Conservation (phyloP, 1,139 yeast species). For the Taiozyma onychis region DNA sequence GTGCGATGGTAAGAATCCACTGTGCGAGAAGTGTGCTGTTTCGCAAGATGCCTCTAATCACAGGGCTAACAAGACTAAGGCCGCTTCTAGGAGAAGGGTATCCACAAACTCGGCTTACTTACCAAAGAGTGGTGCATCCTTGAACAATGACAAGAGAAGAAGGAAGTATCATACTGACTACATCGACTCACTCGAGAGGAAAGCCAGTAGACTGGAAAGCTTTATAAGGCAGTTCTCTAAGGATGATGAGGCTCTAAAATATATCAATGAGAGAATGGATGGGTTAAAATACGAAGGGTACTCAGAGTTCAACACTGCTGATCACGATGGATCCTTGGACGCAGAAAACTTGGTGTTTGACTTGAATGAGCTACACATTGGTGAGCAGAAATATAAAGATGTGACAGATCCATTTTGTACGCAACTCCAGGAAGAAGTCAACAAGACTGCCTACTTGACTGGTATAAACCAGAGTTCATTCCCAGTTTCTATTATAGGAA, state of each 20-base stretch:
- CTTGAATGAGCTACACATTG: neutral
- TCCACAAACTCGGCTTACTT: neutral
- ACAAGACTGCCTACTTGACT: neutral
- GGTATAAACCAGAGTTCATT: conserved; percentile 1
- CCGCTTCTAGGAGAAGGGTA: neutral
- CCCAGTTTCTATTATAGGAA: conserved; percentile 15
- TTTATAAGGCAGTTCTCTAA: conserved; percentile 20
- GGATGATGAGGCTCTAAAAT: conserved; percentile 15
- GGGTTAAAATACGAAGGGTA: conserved; percentile 3
- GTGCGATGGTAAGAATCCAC: neutral
- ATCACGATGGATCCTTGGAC: neutral
- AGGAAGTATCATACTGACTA: conserved; percentile 18
- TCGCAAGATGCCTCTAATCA: neutral
- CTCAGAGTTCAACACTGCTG: neutral
- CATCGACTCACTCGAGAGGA: conserved; percentile 18
- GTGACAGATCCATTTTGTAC: conserved; percentile 2
- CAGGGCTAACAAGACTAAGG: neutral
- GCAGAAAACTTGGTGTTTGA: neutral
- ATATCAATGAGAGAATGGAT: conserved; percentile 2
- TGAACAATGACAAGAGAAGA: conserved; percentile 17
- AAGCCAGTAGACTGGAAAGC: conserved; percentile 14
- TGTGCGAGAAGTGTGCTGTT: neutral
- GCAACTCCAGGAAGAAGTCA: conserved; percentile 6
- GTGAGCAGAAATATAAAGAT: neutral
- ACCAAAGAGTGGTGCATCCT: conserved; percentile 13